phyloP scores from a whole-genome alignment of 352 stramenopile species.

The Paralagenidium karlingii region DNA sequence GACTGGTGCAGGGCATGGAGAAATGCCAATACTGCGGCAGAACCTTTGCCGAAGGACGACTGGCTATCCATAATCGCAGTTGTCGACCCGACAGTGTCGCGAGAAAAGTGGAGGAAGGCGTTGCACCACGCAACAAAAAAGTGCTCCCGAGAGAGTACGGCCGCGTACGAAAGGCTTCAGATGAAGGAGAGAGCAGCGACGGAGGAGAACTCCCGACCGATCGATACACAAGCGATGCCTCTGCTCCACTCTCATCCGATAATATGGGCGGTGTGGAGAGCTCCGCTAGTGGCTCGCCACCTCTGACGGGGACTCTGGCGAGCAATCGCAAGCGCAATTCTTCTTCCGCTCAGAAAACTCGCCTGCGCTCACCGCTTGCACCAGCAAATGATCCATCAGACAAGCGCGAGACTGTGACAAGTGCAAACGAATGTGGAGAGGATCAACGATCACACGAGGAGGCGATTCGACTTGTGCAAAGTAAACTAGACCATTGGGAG shows the following conservation, averaged over 20 bases:
- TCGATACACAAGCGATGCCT: not conserved
- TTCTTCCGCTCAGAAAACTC: conserved; percentile 5
- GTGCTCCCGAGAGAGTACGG: not conserved
- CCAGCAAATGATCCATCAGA: conserved; percentile 8
- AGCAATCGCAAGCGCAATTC: conserved; percentile 45
- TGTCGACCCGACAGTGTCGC: conserved; percentile 26
- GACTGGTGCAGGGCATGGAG: conserved; percentile 63
- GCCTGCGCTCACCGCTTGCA: conserved; percentile 33
- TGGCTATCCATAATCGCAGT: conserved; percentile 56
- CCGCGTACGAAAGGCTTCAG: conserved; percentile 1
- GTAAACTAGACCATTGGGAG: conserved; percentile 51
- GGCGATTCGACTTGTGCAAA: conserved; percentile 31
- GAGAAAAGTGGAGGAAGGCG: conserved; percentile 34
- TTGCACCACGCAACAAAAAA: conserved; percentile 16
- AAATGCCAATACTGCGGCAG: conserved; percentile 60
- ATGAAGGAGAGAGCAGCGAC: not conserved
- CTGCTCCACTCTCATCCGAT: not conserved
- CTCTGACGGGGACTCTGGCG: conserved; percentile 30
- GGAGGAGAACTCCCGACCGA: not conserved
- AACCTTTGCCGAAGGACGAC: conserved; percentile 59
- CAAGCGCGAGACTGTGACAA: conserved; percentile 8
- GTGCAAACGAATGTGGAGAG: too few species aligned
- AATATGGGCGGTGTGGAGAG: not conserved
- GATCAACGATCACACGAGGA: conserved; percentile 23
- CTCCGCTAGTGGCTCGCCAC: not conserved